Evolutionary conservation across 163 green algal genomes (phyloP), one percentile per base, ranked within the genome.

Genomic region (Scenedesmus sp.): DNA sequence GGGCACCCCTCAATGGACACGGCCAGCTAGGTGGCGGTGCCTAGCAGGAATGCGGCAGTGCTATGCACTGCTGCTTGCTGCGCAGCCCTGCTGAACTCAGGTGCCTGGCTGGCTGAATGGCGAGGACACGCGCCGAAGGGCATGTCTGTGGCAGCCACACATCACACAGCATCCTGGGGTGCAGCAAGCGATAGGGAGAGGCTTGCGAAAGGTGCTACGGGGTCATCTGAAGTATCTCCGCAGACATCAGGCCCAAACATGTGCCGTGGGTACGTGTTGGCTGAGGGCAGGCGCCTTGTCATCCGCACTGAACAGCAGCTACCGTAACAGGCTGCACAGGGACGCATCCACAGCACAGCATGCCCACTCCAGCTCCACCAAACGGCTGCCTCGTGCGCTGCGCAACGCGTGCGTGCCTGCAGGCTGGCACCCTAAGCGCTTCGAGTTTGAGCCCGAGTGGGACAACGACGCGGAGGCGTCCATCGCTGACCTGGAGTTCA

Each of bases 381-480:
- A 7, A 24, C 65, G 30, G 18, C 9, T 56, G 56, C 61, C 40
- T 49, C 51, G 59, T 65, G 7, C 73, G 13, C 13, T 78, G 65
- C n/a, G n/a, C n/a, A n/a, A n/a, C n/a, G 18, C 42, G n/a, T n/a
- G n/a, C n/a, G n/a, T n/a, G n/a, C n/a, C 42, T 86, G 59, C 76
- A 12, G 98, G 98, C 20, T 99, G 97, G 93, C 95, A 99, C 91
- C 92, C 95, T 3, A 98, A 98, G 94, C 96, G 98, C 26, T 93
- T 97, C 83, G 98, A 99, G 93, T 99, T 99, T 95, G 98, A 99
- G 73, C 97, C 96, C 0, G 97, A 99, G 93, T 90, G 91, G 53
- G 70, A 85, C 59, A 92, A 85, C 33, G 88, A 92, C 22, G 88
- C 88, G 5, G 88, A 92, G 81, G 30, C 40, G 22, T 42, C 98